A percentile compares a stretch with the other conserved stretches of the same genome.
phyloP scores from a whole-genome alignment of 768 basidiomycete species.

The Suillus ampliporus region DNA sequence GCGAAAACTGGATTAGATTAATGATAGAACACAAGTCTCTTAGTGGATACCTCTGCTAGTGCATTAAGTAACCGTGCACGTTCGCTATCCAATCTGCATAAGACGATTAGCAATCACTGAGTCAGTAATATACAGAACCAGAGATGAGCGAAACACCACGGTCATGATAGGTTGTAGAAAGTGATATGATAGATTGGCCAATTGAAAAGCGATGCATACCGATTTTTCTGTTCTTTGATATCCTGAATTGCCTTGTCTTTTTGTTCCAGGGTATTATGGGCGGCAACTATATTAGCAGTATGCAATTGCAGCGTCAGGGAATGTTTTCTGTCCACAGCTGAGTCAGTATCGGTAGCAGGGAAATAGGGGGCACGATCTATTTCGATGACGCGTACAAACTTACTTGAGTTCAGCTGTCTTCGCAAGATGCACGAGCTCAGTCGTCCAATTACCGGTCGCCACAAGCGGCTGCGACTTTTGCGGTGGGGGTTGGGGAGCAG shows the following conservation, averaged over 20 bases:
- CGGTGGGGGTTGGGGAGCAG: conserved; percentile 21
- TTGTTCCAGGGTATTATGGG: conserved; percentile 78
- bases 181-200: background rate
- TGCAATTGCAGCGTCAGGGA: conserved; percentile 84
- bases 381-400: conserved; percentile 34
- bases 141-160: conserved; percentile 10
- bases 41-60: conserved; percentile 64
- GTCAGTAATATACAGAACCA: conserved; percentile 22
- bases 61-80: conserved; percentile 68
- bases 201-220: conserved; percentile 50
- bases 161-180: background rate
- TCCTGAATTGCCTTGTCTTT: conserved; percentile 83
- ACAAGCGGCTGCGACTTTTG: conserved; percentile 57
- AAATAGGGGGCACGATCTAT: conserved; percentile 9
- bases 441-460: conserved; percentile 87
- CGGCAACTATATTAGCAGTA: conserved; percentile 86
- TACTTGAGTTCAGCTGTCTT: conserved; percentile 91
- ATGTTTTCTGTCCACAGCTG: conserved; percentile 62
- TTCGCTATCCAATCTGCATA: conserved; percentile 74
- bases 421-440: conserved; percentile 83
- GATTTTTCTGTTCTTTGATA: conserved; percentile 83
- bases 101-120: conserved; percentile 3
- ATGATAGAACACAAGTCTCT: conserved; percentile 9
- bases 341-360: conserved; percentile 15
- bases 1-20: conserved; percentile 15